These are phyloP conservation scores for Grammothele lineata DNA, from an alignment of 768 basidiomycete species.

Conservation along the genomic window DNA sequence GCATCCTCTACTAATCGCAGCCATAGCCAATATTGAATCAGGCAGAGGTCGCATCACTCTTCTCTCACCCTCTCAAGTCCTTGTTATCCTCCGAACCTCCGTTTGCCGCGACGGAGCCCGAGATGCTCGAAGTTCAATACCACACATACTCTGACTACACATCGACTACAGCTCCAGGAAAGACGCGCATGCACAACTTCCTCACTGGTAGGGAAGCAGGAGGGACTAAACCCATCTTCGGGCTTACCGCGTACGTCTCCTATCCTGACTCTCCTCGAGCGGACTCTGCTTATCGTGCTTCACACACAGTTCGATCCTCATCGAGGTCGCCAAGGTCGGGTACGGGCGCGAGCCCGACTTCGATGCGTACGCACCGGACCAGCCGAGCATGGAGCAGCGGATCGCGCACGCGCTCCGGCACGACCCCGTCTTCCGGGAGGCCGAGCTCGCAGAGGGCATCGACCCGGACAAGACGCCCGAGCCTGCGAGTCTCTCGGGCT, in stretches of 20 bases:
- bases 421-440: conserved; percentile 22
- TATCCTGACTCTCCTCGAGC: neutral
- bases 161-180: conserved; percentile 23
- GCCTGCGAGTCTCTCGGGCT: conserved; percentile 6
- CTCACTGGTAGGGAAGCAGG: conserved; percentile 82
- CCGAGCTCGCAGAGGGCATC: conserved; percentile 22
- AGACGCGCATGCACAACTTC: conserved; percentile 68
- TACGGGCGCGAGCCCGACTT: conserved; percentile 45
- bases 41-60: conserved; percentile 74
- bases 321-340: conserved; percentile 45
- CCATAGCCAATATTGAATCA: conserved; percentile 73
- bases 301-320: conserved; percentile 43
- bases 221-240: conserved; percentile 86
- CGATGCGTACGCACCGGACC: conserved; percentile 38
- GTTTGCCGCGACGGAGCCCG: conserved; percentile 45
- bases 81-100: conserved; percentile 64
- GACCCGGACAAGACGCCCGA: conserved; percentile 21
- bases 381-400: conserved; percentile 37
- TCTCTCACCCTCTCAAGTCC: conserved; percentile 78
- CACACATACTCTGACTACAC: conserved; percentile 59
- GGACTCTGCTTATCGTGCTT: neutral
- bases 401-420: conserved; percentile 39
- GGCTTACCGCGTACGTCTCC: conserved; percentile 73
- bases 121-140: conserved; percentile 54
- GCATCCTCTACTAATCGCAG: neutral